Evolutionary conservation across 176 grass and related monocot genomes (phyloP).

Genomic region (Leersia perrieri): DNA sequence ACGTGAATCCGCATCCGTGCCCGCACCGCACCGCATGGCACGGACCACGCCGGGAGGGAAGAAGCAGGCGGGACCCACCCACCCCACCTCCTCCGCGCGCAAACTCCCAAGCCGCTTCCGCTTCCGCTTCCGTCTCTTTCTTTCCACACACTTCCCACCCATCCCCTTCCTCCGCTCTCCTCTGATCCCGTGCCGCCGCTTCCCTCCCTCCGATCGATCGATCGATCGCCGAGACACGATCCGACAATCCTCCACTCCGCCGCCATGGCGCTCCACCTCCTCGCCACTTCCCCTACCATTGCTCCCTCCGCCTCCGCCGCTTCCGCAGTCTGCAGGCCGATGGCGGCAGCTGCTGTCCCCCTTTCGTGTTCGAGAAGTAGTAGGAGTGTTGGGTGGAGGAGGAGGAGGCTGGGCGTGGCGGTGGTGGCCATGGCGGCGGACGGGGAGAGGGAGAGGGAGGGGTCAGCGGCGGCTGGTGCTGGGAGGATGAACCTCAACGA

Average conservation of each 20-base stretch:
- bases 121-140: not conserved
- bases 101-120: not conserved
- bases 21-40: too few species aligned
- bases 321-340: too few species aligned
- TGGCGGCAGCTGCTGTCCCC: not conserved
- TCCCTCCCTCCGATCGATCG: not conserved
- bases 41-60: not conserved
- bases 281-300: not conserved
- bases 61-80: not conserved
- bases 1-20: not conserved
- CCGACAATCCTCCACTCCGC: not conserved
- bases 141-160: conserved; percentile 45
- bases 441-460: not conserved
- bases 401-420: not conserved
- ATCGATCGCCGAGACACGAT: not conserved
- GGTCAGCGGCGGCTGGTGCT: not conserved
- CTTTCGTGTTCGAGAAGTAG: not conserved
- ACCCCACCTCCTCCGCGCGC: not conserved
- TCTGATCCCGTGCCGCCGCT: conserved; percentile 8
- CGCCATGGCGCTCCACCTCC: conserved; percentile 31
- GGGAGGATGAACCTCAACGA: conserved; percentile 75
- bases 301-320: not conserved
- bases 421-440: not conserved
- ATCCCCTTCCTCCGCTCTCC: not conserved
- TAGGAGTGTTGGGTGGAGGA: not conserved